Evolutionary conservation across 164 flowering plant species (phyloP).

Genomic region (Hamamelis virginiana): DNA sequence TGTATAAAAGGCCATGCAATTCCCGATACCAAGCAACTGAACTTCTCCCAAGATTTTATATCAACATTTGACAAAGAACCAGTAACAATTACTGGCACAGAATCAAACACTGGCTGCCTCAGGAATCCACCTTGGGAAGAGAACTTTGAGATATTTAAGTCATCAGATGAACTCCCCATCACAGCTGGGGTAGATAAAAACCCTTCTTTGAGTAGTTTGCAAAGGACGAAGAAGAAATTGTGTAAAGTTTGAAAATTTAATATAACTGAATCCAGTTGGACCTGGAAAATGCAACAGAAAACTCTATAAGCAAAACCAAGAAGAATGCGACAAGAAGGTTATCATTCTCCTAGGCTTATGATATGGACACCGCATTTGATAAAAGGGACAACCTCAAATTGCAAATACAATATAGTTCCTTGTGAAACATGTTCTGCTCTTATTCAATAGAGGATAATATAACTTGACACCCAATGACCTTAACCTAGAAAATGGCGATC

Average conservation of each 20-base stretch:
- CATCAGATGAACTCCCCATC: conserved; percentile 23
- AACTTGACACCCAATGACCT: background rate
- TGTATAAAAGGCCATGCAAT: conserved; percentile 58
- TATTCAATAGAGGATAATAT: background rate
- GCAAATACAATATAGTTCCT: background rate
- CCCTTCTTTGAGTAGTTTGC: conserved; percentile 75
- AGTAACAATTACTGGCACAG: conserved; percentile 17
- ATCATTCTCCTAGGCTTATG: background rate
- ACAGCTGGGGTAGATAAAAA: conserved; percentile 21
- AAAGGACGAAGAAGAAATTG: conserved; percentile 73
- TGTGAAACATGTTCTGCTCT: background rate
- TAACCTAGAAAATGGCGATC: background rate
- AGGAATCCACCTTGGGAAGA: conserved; percentile 84
- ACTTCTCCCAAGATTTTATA: conserved; percentile 39
- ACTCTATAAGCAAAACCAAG: conserved; percentile 3
- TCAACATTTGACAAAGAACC: conserved; percentile 27
- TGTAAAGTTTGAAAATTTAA: conserved; percentile 64
- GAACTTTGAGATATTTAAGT: conserved; percentile 25
- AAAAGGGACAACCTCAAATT: background rate
- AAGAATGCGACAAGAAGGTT: background rate
- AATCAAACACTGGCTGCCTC: conserved; percentile 51
- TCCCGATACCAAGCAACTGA: conserved; percentile 49
- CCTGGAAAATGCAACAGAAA: conserved; percentile 40
- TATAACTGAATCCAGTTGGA: conserved; percentile 59
- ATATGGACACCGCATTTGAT: background rate